Conservation (phyloP, 306 rosid genomes). For the Prunus salicina region DNA sequence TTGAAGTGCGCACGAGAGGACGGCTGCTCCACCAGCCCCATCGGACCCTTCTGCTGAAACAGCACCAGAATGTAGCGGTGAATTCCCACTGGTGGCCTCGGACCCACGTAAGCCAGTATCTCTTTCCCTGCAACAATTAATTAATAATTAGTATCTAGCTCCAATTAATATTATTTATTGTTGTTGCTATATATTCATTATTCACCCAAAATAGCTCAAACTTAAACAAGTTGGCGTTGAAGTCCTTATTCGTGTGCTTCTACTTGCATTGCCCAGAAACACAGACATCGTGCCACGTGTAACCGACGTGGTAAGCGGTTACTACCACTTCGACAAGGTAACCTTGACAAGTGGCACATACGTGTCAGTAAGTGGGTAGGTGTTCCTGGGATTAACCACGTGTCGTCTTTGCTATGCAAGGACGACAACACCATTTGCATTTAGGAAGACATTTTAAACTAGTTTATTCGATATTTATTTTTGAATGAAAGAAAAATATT, state of each 20-base stretch:
- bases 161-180: neutral
- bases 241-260: neutral
- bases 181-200: neutral
- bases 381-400: neutral
- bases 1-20: conserved; percentile 53
- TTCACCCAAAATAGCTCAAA: neutral
- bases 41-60: conserved; percentile 53
- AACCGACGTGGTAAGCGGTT: neutral
- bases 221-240: neutral
- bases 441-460: neutral
- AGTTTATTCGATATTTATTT: neutral
- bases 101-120: conserved; percentile 66
- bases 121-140: conserved; percentile 52
- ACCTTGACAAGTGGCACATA: conserved; percentile 12
- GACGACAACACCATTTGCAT: neutral
- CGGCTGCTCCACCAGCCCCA: conserved; percentile 67
- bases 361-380: conserved; percentile 22
- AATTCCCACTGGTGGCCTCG: conserved; percentile 76
- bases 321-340: conserved; percentile 14
- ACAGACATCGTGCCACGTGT: neutral
- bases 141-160: neutral
- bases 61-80: conserved; percentile 72
- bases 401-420: conserved; percentile 11
- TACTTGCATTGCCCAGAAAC: neutral
- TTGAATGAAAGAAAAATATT: neutral